Evolutionary conservation across 75 land plant species (phyloP).

Genomic region (Chamaecyparis obtusa): DNA sequence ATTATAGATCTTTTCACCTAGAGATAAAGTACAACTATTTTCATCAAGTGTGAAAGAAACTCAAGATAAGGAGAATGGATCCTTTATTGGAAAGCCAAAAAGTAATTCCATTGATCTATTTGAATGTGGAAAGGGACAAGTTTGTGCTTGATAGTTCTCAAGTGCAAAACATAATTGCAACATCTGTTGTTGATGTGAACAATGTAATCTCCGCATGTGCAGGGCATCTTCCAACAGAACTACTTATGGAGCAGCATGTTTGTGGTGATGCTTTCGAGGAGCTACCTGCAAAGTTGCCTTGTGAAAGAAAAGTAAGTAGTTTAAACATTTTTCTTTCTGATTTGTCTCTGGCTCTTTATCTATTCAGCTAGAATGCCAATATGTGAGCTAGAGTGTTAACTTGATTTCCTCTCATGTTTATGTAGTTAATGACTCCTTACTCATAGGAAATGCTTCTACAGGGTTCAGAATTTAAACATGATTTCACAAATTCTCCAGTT

Average conservation of each 20-base stretch:
- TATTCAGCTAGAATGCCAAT: background rate
- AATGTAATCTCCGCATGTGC: background rate
- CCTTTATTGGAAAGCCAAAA: background rate
- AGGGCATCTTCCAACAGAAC: background rate
- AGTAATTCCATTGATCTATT: background rate
- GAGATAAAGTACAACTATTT: background rate
- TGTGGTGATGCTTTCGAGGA: conserved; percentile 1
- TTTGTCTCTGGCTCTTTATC: conserved; percentile 5
- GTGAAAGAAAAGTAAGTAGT: conserved; percentile 26
- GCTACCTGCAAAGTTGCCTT: conserved; percentile 22
- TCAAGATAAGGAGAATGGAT: background rate
- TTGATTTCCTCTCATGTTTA: background rate
- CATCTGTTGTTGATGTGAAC: background rate
- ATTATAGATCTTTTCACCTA: background rate
- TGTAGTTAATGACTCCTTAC: conserved; percentile 49
- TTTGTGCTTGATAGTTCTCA: background rate
- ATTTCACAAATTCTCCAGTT: conserved; percentile 1
- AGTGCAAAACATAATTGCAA: background rate
- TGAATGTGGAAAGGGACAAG: background rate
- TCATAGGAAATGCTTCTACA: conserved; percentile 36
- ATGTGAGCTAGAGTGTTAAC: background rate
- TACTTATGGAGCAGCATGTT: background rate
- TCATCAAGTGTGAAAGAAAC: background rate
- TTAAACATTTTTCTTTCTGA: background rate
- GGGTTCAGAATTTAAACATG: conserved; percentile 17